These are phyloP conservation scores for Torulaspora globosa DNA, from an alignment of 1,139 yeast genomes.

Conservation along the genomic window DNA sequence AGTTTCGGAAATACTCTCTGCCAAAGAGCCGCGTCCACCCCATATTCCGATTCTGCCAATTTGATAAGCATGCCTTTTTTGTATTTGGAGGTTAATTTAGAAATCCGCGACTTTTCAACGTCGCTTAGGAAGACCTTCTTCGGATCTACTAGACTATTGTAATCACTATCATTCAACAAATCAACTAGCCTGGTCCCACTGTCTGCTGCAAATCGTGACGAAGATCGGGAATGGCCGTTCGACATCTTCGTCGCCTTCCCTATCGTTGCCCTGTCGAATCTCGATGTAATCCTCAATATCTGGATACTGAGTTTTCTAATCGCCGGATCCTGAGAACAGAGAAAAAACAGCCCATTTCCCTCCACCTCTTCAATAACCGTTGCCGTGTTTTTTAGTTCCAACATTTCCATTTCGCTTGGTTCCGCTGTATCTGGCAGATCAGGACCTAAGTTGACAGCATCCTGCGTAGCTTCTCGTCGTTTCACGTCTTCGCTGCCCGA, in stretches of 20 bases:
- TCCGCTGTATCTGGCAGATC: constrained; percentile 37
- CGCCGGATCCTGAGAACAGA: constrained; percentile 80
- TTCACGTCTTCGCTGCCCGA: constrained; percentile 29
- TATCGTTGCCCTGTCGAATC: constrained; percentile 77
- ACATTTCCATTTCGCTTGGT: constrained; percentile 53
- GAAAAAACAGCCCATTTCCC: constrained; percentile 88
- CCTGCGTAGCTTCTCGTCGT: constrained; percentile 35
- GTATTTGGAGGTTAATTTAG: constrained; percentile 56
- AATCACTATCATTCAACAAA: constrained; percentile 66
- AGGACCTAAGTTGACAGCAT: constrained; percentile 26
- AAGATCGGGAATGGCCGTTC: constrained; percentile 49
- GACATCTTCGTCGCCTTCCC: constrained; percentile 42
- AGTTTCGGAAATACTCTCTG: constrained; percentile 78
- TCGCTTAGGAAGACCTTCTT: constrained; percentile 58
- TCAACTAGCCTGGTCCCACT: constrained; percentile 75
- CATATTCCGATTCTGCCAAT: constrained; percentile 86
- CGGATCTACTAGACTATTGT: constrained; percentile 58
- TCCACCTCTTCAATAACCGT: constrained; percentile 90
- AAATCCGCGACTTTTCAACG: constrained; percentile 73
- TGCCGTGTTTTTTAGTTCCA: constrained; percentile 73
- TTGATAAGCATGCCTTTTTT: constrained; percentile 61
- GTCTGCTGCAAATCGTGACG: constrained; percentile 75
- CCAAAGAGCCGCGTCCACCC: constrained; percentile 95
- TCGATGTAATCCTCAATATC: constrained; percentile 69
- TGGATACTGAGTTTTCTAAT: constrained; percentile 72